Conservation (phyloP, 1,284 basidiomycete genomes). For the Pseudozyma pruni region DNA sequence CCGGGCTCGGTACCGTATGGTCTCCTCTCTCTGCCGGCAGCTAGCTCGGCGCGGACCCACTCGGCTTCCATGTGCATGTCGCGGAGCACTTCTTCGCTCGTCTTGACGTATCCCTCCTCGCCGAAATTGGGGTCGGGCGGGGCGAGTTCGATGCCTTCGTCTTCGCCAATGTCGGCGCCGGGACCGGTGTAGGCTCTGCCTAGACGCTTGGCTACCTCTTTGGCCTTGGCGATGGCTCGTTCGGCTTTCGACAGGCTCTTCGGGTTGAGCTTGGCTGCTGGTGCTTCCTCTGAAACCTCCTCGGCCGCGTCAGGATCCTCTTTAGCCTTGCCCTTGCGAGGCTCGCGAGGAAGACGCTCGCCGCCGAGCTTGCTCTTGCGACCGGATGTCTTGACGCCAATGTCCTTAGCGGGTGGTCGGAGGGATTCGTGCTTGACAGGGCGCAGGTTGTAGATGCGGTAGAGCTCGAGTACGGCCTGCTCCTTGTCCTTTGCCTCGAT, state of each 20-base stretch:
- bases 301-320: conserved; percentile 48
- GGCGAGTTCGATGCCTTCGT: conserved; percentile 50
- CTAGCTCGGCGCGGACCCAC: conserved; percentile 51
- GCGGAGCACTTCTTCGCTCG: conserved; percentile 55
- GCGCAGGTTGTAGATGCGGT: conserved; percentile 79
- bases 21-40: conserved; percentile 34
- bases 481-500: conserved; percentile 94
- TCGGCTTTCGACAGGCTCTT: conserved; percentile 39
- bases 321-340: conserved; percentile 59
- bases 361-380: conserved; percentile 66
- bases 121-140: conserved; percentile 51
- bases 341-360: conserved; percentile 28
- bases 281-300: conserved; percentile 24
- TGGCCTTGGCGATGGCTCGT: conserved; percentile 51
- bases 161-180: conserved; percentile 60
- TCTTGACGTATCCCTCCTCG: conserved; percentile 50
- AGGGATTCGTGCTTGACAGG: conserved; percentile 74
- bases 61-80: conserved; percentile 56
- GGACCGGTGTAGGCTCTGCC: conserved; percentile 48
- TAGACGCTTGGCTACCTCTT: conserved; percentile 44
- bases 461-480: conserved; percentile 87
- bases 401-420: conserved; percentile 69
- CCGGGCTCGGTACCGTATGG: conserved; percentile 43
- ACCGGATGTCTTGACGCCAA: conserved; percentile 69
- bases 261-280: conserved; percentile 17